Percentiles rank a stretch among this genome's conserved stretches.
Conservation (phyloP, 306 rosid species). For the Abrus pulchellus region DNA sequence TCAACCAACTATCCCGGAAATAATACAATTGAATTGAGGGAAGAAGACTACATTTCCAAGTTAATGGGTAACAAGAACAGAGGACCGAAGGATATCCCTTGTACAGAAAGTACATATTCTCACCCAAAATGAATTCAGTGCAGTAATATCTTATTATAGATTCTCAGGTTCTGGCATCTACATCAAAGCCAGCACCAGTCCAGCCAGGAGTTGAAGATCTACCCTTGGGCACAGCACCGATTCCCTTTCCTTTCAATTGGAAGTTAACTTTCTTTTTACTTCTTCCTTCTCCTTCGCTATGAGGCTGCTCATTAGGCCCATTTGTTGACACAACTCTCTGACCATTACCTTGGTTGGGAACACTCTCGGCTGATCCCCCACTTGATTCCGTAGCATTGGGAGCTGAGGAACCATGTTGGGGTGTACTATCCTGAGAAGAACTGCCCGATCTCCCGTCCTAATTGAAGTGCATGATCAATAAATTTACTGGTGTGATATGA, state of each 20-base stretch:
- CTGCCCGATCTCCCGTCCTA: conserved; percentile 67
- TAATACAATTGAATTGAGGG: conserved; percentile 17
- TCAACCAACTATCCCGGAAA: conserved; percentile 27
- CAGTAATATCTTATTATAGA: conserved; percentile 33
- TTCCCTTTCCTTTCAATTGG: conserved; percentile 86
- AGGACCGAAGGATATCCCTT: conserved; percentile 48
- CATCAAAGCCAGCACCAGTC: conserved; percentile 96
- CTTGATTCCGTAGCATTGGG: conserved; percentile 58
- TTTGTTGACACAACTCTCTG: conserved; percentile 55
- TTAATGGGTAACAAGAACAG: conserved; percentile 29
- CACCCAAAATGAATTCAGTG: conserved; percentile 37
- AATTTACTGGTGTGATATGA: conserved; percentile 28
- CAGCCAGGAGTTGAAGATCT: conserved; percentile 81
- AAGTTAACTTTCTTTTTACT: conserved; percentile 75
- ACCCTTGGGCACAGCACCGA: conserved; percentile 82
- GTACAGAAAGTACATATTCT: conserved; percentile 35
- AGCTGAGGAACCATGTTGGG: conserved; percentile 58
- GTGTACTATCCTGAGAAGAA: conserved; percentile 52
- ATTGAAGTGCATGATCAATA: conserved; percentile 42
- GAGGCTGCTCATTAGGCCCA: conserved; percentile 58
- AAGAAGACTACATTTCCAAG: conserved; percentile 41
- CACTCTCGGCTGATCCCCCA: conserved; percentile 49
- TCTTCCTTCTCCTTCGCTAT: conserved; percentile 72
- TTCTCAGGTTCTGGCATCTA: conserved; percentile 67
- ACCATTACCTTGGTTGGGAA: conserved; percentile 56